Evolutionary conservation across 441 rosid species (phyloP), one percentile per base, ranked within the genome.

Genomic region (Syzygium syzygioides): DNA sequence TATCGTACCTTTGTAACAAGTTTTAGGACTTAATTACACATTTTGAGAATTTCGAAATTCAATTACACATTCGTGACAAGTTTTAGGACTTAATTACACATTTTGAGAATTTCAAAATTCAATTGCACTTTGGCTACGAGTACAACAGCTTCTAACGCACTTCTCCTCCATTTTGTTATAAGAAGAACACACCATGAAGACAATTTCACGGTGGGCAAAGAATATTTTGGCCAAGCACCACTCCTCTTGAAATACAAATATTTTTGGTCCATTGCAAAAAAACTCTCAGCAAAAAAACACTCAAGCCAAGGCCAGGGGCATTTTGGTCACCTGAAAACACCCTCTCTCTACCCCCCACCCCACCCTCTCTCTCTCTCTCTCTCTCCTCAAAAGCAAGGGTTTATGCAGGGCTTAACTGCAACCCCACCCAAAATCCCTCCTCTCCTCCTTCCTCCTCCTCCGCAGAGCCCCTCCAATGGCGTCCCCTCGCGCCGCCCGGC

Each of bases 371-470:
- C 55, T 0, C 26, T 19, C 88, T 19, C 50, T 8, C 4, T 28
- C n/a, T 30, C 52, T 55, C 55, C 86, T 64, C 12, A 45, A 23
- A 3, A 23, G 20, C 85, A 55, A 94, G 98, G 99, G 98, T 95
- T 97, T 97, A 96, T 94, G 98, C 92, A 92, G 96, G 97, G 98
- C 93, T 96, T 97, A 92, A 54, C 64, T 53, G 88, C 88, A 60
- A 55, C 55, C 60, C 55, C 0, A 7, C 86, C 53, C 4, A 26
- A 76, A 71, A 68, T 91, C 60, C 48, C 9, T 45, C 48, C 9
- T 45, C 48, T 7, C 9, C 48, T 45, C 8, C 48, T 7, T 45
- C 52, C 23, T 3, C 83, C 41, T 41, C n/a, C n/a, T 76, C 83
- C 83, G n/a, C 83, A 76, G 83, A 76, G 7, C 52, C 52, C 10